phyloP scores from a whole-genome alignment of 2,329 filamentous ascomycete species.

The Aspergillus japonicus region DNA sequence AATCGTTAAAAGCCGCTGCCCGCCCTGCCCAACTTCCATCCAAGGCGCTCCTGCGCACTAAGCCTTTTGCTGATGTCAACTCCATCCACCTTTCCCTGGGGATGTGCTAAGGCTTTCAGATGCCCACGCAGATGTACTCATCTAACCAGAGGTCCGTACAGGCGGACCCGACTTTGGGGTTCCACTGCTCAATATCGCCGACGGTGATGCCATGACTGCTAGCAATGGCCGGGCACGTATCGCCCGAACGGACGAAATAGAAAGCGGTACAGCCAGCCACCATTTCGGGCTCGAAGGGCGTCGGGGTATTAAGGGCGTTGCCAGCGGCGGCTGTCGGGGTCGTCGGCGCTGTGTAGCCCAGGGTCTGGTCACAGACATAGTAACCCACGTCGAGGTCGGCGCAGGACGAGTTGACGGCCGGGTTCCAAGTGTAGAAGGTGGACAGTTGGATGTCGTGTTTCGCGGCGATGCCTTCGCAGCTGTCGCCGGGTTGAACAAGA shows the following conservation, averaged over 20 bases:
- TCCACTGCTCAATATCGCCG: background rate
- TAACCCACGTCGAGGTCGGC: background rate
- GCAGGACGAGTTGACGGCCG: background rate
- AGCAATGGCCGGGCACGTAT: background rate
- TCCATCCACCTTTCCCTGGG: no score
- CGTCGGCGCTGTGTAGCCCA: background rate
- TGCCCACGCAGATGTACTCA: conserved; percentile 5
- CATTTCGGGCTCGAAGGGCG: background rate
- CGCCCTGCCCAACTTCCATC: no score
- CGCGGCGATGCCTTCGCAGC: background rate
- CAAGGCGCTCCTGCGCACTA: no score
- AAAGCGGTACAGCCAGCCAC: background rate
- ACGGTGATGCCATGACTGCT: background rate
- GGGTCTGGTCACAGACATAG: background rate
- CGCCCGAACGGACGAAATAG: background rate
- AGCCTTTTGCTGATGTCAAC: no score
- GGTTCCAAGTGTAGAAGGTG: conserved; percentile 3
- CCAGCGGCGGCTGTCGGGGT: background rate
- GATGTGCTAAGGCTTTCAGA: conserved; percentile 12
- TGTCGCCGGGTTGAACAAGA: conserved; percentile 1
- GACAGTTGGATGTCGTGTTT: background rate
- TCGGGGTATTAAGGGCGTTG: background rate
- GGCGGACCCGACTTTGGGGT: conserved; percentile 1
- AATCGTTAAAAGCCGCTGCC: no score
- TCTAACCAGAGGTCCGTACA: background rate